Conservation (phyloP, 208 protist species). For the Balamuthia mandrillaris region DNA sequence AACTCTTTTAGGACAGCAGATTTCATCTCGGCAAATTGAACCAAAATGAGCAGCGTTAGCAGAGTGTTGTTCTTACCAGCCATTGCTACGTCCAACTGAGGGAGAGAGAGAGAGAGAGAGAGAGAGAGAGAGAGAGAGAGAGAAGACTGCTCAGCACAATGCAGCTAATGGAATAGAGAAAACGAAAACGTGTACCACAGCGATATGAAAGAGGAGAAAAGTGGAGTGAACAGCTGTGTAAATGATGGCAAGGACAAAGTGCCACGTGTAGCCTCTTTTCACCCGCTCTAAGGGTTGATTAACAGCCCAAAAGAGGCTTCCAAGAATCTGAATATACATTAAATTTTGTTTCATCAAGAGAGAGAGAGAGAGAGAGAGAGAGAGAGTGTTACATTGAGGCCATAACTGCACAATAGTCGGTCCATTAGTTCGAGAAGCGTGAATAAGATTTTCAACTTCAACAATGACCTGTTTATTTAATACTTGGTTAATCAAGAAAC, state of each 20-base stretch:
- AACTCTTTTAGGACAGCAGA: not conserved
- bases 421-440: not conserved
- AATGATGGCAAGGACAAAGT: not conserved
- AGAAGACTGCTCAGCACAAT: not conserved
- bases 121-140: not conserved
- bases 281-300: not conserved
- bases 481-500: too few relatives aligned
- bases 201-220: not conserved
- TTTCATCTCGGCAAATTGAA: slow-evolving; percentile 16
- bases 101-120: not conserved
- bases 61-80: not conserved
- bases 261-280: not conserved
- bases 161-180: not conserved
- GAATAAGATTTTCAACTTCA: too few relatives aligned
- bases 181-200: not conserved
- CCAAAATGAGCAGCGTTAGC: not conserved
- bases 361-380: too few relatives aligned
- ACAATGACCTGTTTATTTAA: too few relatives aligned
- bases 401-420: not conserved
- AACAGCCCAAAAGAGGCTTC: not conserved
- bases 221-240: not conserved
- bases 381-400: too few relatives aligned
- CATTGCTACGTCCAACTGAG: not conserved
- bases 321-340: too few relatives aligned
- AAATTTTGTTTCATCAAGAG: too few relatives aligned